Evolutionary conservation across 257 asterid genomes (phyloP).

Genomic region (Solanum lycopersicoides): DNA sequence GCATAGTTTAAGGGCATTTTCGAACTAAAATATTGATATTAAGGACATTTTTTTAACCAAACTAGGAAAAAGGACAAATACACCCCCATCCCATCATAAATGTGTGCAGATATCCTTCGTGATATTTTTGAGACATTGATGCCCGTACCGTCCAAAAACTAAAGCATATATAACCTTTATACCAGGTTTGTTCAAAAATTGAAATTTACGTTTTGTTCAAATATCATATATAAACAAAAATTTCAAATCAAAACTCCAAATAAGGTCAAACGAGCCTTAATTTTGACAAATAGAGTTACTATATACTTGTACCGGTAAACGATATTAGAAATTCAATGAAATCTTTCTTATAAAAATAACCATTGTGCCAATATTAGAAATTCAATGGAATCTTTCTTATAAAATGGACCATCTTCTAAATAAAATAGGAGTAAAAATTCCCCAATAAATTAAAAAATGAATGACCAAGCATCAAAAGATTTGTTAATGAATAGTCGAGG

Average conservation of each 20-base stretch:
- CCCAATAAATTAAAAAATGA: not conserved
- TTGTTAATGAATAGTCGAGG: not conserved
- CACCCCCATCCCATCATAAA: too few relatives aligned
- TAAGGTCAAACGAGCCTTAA: not conserved
- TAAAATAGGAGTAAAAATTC: not conserved
- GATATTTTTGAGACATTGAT: too few relatives aligned
- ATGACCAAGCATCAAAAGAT: not conserved
- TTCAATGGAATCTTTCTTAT: not conserved
- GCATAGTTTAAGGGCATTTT: too few relatives aligned
- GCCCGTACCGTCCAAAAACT: too few relatives aligned
- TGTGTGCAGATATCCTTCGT: too few relatives aligned
- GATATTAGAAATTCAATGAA: not conserved
- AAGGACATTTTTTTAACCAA: too few relatives aligned
- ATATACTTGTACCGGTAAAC: not conserved
- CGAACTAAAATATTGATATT: too few relatives aligned
- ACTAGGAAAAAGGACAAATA: too few relatives aligned
- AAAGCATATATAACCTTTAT: too few relatives aligned
- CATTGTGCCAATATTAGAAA: not conserved
- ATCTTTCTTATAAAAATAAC: not conserved
- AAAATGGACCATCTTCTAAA: not conserved
- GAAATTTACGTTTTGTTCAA: not conserved
- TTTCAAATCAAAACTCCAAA: not conserved
- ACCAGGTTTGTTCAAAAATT: too few relatives aligned
- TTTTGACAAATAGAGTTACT: not conserved
- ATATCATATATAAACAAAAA: not conserved